phyloP scores from a whole-genome alignment of 148 eudicot genomes.

The Hydrangea macrophylla region DNA sequence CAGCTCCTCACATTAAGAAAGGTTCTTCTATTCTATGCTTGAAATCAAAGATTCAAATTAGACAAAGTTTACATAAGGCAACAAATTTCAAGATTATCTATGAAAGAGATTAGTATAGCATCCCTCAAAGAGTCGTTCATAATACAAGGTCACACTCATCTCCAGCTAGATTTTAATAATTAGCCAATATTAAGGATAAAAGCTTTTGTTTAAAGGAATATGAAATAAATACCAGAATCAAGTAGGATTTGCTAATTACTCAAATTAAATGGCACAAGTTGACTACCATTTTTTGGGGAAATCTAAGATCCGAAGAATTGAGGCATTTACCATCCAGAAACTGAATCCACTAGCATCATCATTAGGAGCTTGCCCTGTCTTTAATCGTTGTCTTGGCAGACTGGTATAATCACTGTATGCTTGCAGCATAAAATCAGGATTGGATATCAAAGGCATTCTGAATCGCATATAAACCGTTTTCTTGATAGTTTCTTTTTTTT shows the following conservation, averaged over 20 bases:
- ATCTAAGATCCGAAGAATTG: neutral
- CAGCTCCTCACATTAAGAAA: too few relatives aligned
- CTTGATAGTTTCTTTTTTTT: too few relatives aligned
- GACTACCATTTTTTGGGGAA: neutral
- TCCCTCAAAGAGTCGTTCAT: neutral
- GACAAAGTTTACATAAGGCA: neutral
- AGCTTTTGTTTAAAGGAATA: neutral
- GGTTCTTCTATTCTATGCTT: too few relatives aligned
- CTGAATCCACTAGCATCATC: neutral
- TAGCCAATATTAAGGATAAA: neutral
- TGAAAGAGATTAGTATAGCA: constrained; percentile 1
- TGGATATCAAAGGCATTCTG: neutral
- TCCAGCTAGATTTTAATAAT: neutral
- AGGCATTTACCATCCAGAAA: neutral
- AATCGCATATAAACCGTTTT: too few relatives aligned
- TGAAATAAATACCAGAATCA: neutral
- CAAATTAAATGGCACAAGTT: neutral
- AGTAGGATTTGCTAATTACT: neutral
- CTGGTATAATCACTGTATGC: neutral
- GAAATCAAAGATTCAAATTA: too few relatives aligned
- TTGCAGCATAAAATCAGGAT: neutral
- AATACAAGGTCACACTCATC: neutral
- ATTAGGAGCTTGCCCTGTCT: neutral
- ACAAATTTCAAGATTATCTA: neutral
- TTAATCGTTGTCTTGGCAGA: neutral